Evolutionary conservation across 805 yeast species (phyloP).

Genomic region (Yamadazyma insecticola): DNA sequence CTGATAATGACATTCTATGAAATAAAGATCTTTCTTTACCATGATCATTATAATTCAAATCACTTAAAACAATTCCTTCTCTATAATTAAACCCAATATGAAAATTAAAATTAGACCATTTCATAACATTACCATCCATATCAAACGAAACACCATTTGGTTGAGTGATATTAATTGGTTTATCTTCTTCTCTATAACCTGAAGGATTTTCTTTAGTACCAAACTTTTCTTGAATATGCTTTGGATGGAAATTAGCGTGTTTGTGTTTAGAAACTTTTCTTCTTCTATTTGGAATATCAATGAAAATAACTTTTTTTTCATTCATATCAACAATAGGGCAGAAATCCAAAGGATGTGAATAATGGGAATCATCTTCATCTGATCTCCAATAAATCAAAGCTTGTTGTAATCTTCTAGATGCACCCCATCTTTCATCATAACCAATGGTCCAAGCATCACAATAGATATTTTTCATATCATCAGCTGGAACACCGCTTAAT

Average conservation of each 20-base stretch:
- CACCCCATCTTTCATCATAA: conserved; percentile 75
- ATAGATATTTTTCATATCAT: conserved; percentile 56
- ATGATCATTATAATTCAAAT: conserved; percentile 69
- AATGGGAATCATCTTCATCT: conserved; percentile 71
- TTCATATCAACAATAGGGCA: conserved; percentile 79
- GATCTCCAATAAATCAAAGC: conserved; percentile 76
- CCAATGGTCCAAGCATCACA: conserved; percentile 72
- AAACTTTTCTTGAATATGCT: conserved; percentile 54
- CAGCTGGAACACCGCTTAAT: conserved; percentile 61
- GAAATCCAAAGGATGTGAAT: conserved; percentile 74
- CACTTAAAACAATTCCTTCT: conserved; percentile 78
- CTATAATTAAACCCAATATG: conserved; percentile 83
- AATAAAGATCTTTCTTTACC: conserved; percentile 69
- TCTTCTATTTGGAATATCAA: conserved; percentile 73
- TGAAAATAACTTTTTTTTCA: conserved; percentile 60
- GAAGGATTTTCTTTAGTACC: conserved; percentile 45
- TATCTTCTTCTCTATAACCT: conserved; percentile 56
- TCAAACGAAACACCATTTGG: conserved; percentile 81
- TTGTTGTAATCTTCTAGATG: conserved; percentile 69
- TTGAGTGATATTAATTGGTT: conserved; percentile 68
- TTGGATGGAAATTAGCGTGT: conserved; percentile 68
- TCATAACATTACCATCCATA: conserved; percentile 63
- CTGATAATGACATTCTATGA: conserved; percentile 73
- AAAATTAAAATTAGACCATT: conserved; percentile 74
- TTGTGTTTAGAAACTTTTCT: conserved; percentile 64